phyloP scores from a whole-genome alignment of 176 grass and related monocot species.

The Triticum aestivum region IWGSC_CS_RefSeq_v2.1 NC_057810.1:139254567-139255066 shows the following conservation, averaged over 20 bases:
- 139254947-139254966: neutral
- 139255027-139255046: neutral
- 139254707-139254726: neutral
- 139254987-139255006: neutral
- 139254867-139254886: neutral
- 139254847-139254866: neutral
- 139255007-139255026: neutral
- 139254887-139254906: neutral
- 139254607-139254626: neutral
- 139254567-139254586: neutral
- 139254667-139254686: neutral
- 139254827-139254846: neutral
- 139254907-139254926: neutral
- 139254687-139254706: neutral
- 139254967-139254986: neutral
- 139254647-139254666: neutral
- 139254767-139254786: neutral
- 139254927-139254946: neutral
- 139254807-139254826: neutral
- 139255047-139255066: neutral
- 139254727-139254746: neutral
- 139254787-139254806: neutral
- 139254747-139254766: neutral
- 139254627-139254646: neutral
- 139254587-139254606: neutral